Conservation (phyloP, 1,284 basidiomycete species). For the Sanghuangporus sanghuang region DNA sequence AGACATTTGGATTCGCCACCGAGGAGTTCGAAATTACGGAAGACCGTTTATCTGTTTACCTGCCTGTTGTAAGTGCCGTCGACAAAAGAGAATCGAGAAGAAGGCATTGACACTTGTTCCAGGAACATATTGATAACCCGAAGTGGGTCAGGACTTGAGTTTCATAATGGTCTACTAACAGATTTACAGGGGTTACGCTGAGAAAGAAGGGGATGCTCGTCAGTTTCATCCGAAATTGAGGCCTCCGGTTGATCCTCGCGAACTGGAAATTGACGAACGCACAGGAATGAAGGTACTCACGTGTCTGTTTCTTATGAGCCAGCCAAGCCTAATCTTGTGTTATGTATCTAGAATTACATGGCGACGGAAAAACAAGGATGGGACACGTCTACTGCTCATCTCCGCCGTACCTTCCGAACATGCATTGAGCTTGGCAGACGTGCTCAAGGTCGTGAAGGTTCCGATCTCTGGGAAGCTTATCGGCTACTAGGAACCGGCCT, state of each 20-base stretch:
- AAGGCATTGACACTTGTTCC: slow-evolving; percentile 1
- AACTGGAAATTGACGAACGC: slow-evolving; percentile 76
- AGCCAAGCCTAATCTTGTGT: not conserved
- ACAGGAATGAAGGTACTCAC: slow-evolving; percentile 76
- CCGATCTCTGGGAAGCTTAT: slow-evolving; percentile 68
- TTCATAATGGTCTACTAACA: not conserved
- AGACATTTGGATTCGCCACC: slow-evolving; percentile 69
- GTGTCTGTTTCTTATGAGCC: not conserved
- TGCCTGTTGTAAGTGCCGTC: slow-evolving; percentile 49
- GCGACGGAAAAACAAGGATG: slow-evolving; percentile 61
- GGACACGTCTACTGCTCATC: slow-evolving; percentile 77
- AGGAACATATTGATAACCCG: slow-evolving; percentile 79
- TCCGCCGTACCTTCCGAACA: slow-evolving; percentile 59
- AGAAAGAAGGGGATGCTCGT: slow-evolving; percentile 69
- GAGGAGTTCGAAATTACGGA: slow-evolving; percentile 79
- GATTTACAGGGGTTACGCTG: slow-evolving; percentile 57
- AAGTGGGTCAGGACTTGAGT: slow-evolving; percentile 33
- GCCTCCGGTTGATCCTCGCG: slow-evolving; percentile 64
- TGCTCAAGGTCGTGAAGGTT: slow-evolving; percentile 47
- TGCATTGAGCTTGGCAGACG: slow-evolving; percentile 62
- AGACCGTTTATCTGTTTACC: slow-evolving; percentile 79
- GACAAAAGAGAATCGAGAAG: slow-evolving; percentile 20
- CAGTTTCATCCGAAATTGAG: slow-evolving; percentile 65
- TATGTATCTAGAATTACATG: slow-evolving; percentile 45
- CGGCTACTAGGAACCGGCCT: slow-evolving; percentile 67